Evolutionary conservation across 306 rosid species (phyloP).

Genomic region (Cicer cuneatum): DNA sequence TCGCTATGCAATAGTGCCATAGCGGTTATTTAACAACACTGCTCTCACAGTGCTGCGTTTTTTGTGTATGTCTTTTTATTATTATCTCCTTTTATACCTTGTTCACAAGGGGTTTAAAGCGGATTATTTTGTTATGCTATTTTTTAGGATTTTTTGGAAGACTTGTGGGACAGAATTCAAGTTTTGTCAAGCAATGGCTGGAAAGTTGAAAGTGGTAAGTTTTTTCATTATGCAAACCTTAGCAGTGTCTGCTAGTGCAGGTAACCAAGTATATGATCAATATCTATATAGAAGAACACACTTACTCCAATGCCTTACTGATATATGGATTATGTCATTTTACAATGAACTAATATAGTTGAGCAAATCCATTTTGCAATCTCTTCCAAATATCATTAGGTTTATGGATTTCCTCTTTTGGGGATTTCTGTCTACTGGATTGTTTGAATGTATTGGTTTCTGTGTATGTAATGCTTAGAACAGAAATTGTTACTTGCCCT

Average conservation of each 20-base stretch:
- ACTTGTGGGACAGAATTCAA: slow-evolving; percentile 85
- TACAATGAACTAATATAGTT: slow-evolving; percentile 22
- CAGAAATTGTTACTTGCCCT: neutral
- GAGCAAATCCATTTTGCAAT: slow-evolving; percentile 11
- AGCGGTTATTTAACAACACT: no score
- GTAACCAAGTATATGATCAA: slow-evolving; percentile 1
- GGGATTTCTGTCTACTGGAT: neutral
- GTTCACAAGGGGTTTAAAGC: slow-evolving; percentile 28
- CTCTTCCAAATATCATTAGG: slow-evolving; percentile 10
- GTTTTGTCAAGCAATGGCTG: slow-evolving; percentile 74
- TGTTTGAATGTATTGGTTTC: slow-evolving; percentile 2
- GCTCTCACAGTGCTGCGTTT: neutral
- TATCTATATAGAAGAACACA: neutral
- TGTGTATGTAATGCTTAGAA: slow-evolving; percentile 7
- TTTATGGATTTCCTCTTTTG: neutral
- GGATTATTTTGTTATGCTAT: slow-evolving; percentile 16
- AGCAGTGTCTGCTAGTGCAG: neutral
- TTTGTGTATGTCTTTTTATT: neutral
- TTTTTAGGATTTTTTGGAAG: slow-evolving; percentile 93
- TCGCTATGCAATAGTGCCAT: no score
- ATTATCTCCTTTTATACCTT: neutral
- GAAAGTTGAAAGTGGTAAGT: slow-evolving; percentile 96
- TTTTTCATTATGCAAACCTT: neutral
- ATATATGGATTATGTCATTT: neutral
- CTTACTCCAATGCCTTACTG: neutral